phyloP scores from a whole-genome alignment of 345 rosid genomes.

The Dipteronia dyeriana region DNA sequence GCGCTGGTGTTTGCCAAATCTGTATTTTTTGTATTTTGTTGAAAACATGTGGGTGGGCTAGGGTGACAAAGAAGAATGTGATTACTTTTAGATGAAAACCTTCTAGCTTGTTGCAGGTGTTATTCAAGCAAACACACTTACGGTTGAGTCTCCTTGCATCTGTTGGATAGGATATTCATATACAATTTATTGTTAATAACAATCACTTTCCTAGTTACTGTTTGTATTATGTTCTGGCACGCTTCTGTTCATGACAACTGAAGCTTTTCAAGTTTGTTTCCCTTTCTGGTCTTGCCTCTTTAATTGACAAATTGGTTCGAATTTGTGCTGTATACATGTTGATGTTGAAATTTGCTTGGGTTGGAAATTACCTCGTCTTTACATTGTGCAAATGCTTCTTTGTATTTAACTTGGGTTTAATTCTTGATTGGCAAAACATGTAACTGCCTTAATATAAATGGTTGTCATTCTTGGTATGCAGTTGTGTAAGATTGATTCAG shows the following conservation, averaged over 20 bases:
- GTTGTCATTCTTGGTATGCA: conserved; percentile 24
- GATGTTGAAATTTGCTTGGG: background rate
- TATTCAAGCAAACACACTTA: no score
- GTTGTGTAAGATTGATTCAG: conserved; percentile 86
- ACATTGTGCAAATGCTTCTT: background rate
- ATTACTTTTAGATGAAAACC: background rate
- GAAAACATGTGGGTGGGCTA: background rate
- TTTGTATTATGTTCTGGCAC: no score
- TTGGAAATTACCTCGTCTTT: background rate
- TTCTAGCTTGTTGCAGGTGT: background rate
- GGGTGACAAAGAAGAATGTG: background rate
- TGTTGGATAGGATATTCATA: background rate
- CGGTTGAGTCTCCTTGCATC: background rate
- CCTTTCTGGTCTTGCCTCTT: background rate
- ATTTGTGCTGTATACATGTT: background rate
- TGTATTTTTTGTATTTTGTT: background rate
- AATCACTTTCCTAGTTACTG: no score
- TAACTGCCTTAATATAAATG: background rate
- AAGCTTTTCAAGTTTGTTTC: no score
- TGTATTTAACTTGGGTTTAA: background rate
- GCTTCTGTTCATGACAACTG: no score
- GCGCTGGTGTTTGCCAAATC: background rate
- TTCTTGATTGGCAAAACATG: background rate
- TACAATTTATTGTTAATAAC: no score
- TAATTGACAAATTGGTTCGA: background rate